Evolutionary conservation across 176 grass and related monocot genomes (phyloP), one percentile per base, ranked within the genome.

Genomic region (Ensete glaucum): DNA sequence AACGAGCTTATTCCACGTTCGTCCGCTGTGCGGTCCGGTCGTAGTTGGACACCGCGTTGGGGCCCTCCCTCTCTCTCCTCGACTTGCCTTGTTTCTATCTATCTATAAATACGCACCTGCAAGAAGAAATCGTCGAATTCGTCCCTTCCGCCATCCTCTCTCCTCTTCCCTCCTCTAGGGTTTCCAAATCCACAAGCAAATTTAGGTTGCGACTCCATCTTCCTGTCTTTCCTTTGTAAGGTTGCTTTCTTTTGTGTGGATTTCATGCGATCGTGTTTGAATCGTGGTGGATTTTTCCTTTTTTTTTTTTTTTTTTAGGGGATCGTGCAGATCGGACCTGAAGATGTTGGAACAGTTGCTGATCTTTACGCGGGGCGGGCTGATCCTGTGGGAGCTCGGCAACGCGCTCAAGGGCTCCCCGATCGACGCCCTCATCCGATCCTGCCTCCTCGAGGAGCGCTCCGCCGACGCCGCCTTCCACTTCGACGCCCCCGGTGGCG

Each of bases 301-400:
- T 43, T 43, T 23, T 23, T 43, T 43, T 43, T 23, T 23, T 23
- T 23, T 43, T 5, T 43, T 43, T 5, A 3, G 34, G 11, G 11
- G 22, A 1, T 67, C 34, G 17, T 4, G 20, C 12, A 63, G 74
- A 76, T 62, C 29, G 34, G 54, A 54, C 55, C n/a, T 11, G 26
- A 69, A 76, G 86, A 97, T 97, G 94, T 77, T 97, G 83, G 94
- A 98, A 83, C 88, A 98, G 78, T 84, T 97, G 65, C 82, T 97
- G 63, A 85, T 97, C 90, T 98, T 98, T 80, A 98, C 88, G 60
- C 83, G 90, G 7, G 94, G 94, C 3, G 94, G 94, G 11, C 84
- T 97, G n/a, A 92, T 97, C 82, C 82, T 97, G 6, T 93, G 94
- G 94, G 85, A 81, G 0, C 84, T 92, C 3, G 87, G 87, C 66